Base-by-base conservation (phyloP, 371 early-diverging fungal genomes). In the Zopfochytrium polystomum region DNA sequence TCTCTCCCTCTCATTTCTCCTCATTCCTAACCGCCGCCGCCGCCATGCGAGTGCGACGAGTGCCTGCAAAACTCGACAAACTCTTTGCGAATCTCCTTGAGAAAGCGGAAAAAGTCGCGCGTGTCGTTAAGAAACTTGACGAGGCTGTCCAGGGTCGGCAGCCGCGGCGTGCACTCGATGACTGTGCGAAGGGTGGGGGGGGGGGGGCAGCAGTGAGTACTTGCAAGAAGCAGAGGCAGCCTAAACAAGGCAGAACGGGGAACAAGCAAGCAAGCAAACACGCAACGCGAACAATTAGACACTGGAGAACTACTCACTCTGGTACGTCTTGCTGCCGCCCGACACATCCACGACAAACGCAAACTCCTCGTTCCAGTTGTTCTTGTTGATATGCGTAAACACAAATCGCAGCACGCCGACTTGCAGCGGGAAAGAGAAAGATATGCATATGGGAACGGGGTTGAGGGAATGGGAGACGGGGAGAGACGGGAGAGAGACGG, bases 331-430 rank as follows among this genome's bases (percentile, higher is more conserved):
- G n/a, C n/a, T n/a, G 9, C 32, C 63, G 18, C 48, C 35, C 15
- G 57, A 52, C 2, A 73, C 59, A 44, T 74, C 71, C 20, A 74
- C 20, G 3, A 57, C 55, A 53, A 74, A 74, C 23, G 34, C 46
- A 50, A 47, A 68, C 31, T 67, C 66, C 50, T 66, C 32, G 34
- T 54, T 51, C 65, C 63, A 68, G 34, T 68, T 53, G n/a, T 25
- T 23, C 25, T 51, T 22, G 58, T 68, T 62, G 43, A 74, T 55
- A 53, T 71, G 70, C 7, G 74, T 74, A 63, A 65, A 74, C n/a
- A 51, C 31, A 52, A 74, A 65, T 44, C 45, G 33, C 1, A 74
- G 51, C 5, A 58, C 42, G 49, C 68, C 57, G 6, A 29, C 66
- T 68, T n/a, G n/a, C n/a, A n/a, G n/a, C n/a, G n/a, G n/a, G n/a